These are phyloP conservation scores for Cryptococcus sp. DNA, from an alignment of 1,284 basidiomycete genomes.

Conservation along the genomic window DNA sequence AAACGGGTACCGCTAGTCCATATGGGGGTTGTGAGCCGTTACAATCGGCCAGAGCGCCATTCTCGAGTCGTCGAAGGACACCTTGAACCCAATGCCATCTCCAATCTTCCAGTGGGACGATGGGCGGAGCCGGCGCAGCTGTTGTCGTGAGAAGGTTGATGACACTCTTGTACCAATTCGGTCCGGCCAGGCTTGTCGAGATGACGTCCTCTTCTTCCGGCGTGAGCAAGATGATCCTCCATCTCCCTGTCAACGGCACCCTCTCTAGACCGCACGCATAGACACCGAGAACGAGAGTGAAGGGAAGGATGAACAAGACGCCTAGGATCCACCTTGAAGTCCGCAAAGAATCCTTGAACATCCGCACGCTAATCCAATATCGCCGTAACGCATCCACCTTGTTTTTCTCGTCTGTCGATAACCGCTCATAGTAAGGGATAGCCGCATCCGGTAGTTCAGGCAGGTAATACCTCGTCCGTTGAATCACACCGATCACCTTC, in stretches of 20 bases:
- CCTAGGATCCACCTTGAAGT: conserved; percentile 54
- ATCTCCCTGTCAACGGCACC: conserved; percentile 78
- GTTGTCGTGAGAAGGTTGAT: conserved; percentile 63
- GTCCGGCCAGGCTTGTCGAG: conserved; percentile 64
- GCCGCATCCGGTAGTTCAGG: conserved; percentile 31
- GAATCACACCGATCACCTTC: conserved; percentile 3
- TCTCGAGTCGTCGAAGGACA: conserved; percentile 67
- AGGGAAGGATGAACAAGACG: conserved; percentile 61
- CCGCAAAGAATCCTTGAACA: conserved; percentile 53
- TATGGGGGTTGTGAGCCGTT: conserved; percentile 1
- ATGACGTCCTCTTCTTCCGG: conserved; percentile 86
- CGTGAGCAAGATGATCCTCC: conserved; percentile 77
- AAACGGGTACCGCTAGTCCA: conserved; percentile 9
- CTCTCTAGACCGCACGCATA: conserved; percentile 71
- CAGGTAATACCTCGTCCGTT: conserved; percentile 20
- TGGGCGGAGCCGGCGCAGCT: conserved; percentile 55
- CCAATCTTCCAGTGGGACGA: conserved; percentile 71
- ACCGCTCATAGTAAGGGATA: conserved; percentile 23
- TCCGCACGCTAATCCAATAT: conserved; percentile 30
- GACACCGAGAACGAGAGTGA: conserved; percentile 64
- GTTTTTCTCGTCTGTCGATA: conserved; percentile 46
- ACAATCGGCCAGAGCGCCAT: conserved; percentile 4
- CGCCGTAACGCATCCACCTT: conserved; percentile 50
- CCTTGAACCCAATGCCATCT: conserved; percentile 72
- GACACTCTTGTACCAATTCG: conserved; percentile 78